Base-by-base conservation (phyloP, 1,139 yeast genomes). In the Petasospora rhodanensis region DNA sequence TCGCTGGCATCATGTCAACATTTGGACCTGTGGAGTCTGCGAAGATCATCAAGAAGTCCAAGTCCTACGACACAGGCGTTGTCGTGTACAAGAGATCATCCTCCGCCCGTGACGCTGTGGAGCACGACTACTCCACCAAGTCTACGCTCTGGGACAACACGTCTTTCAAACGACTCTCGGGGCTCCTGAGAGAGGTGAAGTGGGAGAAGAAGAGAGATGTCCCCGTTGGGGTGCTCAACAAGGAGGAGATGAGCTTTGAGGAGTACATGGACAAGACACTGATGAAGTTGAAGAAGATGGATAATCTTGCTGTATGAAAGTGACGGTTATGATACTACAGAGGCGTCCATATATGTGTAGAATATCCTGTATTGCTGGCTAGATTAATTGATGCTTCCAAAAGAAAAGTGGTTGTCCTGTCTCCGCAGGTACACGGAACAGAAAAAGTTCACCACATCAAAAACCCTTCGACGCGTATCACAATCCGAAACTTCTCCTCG, bases 11-110 rank as follows among this genome's bases (percentile, higher is more conserved):
- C 3, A 28, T 51, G 32, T 37, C 47, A 2, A 39, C 45, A 3
- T 51, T 51, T 40, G 55, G 55, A 0, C 25, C 16, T 3, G 40
- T 48, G 12, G 43, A 41, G 17, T 10, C 15, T 3, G 37, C 36
- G 5, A 16, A 34, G 16, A 42, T 45, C 12, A 4, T 40, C 5
- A 40, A 41, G 19, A 26, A 30, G 14, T 24, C 41, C 4, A 31
- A 17, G 3, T 41, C 46, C 2, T 41, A 44, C 22, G 46, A 46
- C 16, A 14, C 39, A 2, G 51, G 47, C 1, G 19, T 43, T 6
- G 45, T 43, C 6, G 25, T 29, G 3, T 51, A 39, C 26, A 31
- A 26, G n/a, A 4, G 27, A 3, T 4, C 22, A 3, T 5, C 19
- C 2, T 28, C 40, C n/a, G 54, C 52, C 3, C 7, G 11, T 1